phyloP scores from a whole-genome alignment of 352 stramenopile species.

The Globisporangium camurandrum region DNA sequence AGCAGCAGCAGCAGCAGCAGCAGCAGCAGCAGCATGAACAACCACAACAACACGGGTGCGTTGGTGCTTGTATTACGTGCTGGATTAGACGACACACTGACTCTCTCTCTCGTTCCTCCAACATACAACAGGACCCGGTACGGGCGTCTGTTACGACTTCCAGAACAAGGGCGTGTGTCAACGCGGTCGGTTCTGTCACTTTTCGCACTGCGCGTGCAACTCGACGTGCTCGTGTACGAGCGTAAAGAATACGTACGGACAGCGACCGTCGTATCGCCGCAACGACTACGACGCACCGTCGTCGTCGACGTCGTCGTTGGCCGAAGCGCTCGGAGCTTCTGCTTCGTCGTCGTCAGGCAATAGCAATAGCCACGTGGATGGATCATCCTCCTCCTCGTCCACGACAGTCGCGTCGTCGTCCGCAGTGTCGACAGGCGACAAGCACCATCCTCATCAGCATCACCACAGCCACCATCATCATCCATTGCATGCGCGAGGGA shows the following conservation, averaged over 20 bases:
- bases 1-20: conserved; percentile 4
- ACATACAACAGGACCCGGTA: conserved; percentile 30
- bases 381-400: too few relatives aligned
- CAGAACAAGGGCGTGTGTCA: conserved; percentile 86
- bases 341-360: background rate
- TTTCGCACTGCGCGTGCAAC: conserved; percentile 84
- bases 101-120: background rate
- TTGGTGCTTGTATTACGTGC: too few relatives aligned
- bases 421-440: conserved; percentile 43
- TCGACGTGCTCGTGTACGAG: conserved; percentile 78
- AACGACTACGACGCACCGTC: conserved; percentile 78
- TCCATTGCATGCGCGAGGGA: too few relatives aligned
- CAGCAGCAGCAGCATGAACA: conserved; percentile 13
- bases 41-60: conserved; percentile 8
- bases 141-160: conserved; percentile 84
- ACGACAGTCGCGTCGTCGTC: too few relatives aligned
- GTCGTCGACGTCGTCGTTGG: conserved; percentile 22
- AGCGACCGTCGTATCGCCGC: conserved; percentile 71
- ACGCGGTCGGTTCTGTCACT: conserved; percentile 77
- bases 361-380: too few relatives aligned
- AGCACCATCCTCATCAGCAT: conserved; percentile 14
- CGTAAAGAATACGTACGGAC: conserved; percentile 78
- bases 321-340: too few relatives aligned
- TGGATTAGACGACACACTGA: background rate
- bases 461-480: too few relatives aligned